phyloP scores from a whole-genome alignment of 345 rosid species.

The Mangifera indica region DNA sequence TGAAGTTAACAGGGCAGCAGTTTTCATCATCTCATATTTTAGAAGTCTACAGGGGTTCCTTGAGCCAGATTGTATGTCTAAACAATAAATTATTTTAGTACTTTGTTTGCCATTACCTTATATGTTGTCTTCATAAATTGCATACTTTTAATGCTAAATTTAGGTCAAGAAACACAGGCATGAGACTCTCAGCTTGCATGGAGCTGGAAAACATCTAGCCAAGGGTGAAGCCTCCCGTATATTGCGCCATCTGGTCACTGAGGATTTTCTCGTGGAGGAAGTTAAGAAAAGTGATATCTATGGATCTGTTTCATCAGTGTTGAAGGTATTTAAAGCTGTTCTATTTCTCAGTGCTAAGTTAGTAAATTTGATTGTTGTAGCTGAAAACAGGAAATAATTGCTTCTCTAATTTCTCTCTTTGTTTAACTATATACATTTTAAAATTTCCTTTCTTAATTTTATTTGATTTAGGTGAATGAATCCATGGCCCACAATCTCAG shows the following conservation, averaged over 20 bases:
- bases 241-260: constrained; percentile 79
- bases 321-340: constrained; percentile 58
- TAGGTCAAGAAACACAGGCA: constrained; percentile 91
- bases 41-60: constrained; percentile 95
- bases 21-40: constrained; percentile 84
- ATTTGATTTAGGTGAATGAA: constrained; percentile 66
- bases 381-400: neutral
- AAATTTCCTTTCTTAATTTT: constrained; percentile 7
- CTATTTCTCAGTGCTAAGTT: neutral
- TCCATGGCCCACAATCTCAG: constrained; percentile 54
- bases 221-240: constrained; percentile 88
- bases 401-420: neutral
- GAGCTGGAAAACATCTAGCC: constrained; percentile 80
- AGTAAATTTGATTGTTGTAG: neutral
- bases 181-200: constrained; percentile 77
- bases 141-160: constrained; percentile 23
- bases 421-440: neutral
- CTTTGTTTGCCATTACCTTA: constrained; percentile 16
- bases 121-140: constrained; percentile 10
- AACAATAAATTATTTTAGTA: neutral
- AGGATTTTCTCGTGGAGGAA: constrained; percentile 80
- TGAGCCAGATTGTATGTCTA: constrained; percentile 69
- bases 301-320: constrained; percentile 85
- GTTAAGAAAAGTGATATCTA: constrained; percentile 94
- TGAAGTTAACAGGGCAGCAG: constrained; percentile 69